Percentiles rank a stretch among this genome's conserved stretches.
Conservation (phyloP, 2,329 filamentous ascomycete genomes). For the Rasamsonia emersonii region DNA sequence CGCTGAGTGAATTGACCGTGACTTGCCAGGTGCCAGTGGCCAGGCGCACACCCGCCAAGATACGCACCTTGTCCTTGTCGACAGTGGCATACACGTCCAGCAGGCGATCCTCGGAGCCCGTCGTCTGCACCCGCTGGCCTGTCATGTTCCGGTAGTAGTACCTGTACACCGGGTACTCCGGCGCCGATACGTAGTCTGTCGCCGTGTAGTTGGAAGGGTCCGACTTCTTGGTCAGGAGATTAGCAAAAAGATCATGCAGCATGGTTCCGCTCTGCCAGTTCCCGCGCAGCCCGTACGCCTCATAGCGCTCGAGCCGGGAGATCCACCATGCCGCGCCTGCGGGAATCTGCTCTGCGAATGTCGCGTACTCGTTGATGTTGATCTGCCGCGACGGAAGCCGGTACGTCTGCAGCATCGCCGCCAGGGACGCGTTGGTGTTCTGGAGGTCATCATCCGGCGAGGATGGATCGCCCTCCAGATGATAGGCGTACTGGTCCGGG, state of each 20-base stretch:
- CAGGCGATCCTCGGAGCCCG: constrained; percentile 20
- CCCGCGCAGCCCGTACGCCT: constrained; percentile 33
- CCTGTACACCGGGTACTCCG: constrained; percentile 39
- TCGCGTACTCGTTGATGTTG: constrained; percentile 45
- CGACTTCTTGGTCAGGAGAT: constrained; percentile 26
- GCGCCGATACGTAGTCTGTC: constrained; percentile 28
- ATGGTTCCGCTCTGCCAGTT: constrained; percentile 36
- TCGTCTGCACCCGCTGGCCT: constrained; percentile 28
- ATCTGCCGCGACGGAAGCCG: constrained; percentile 26
- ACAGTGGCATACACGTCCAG: constrained; percentile 31
- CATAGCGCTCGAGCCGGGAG: constrained; percentile 37
- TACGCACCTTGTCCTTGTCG: constrained; percentile 18
- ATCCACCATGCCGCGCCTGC: constrained; percentile 39
- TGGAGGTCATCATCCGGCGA: constrained; percentile 20
- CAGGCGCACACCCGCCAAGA: constrained; percentile 23
- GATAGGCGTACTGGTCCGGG: constrained; percentile 40
- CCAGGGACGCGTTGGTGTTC: constrained; percentile 18
- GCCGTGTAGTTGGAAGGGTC: constrained; percentile 3
- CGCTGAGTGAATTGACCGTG: constrained; percentile 19
- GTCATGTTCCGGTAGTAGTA: constrained; percentile 39
- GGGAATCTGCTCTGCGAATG: constrained; percentile 33
- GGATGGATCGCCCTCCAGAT: constrained; percentile 27
- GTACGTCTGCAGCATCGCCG: constrained; percentile 17
- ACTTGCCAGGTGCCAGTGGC: constrained; percentile 23
- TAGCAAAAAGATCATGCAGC: constrained; percentile 39